phyloP scores from a whole-genome alignment of 2,329 filamentous ascomycete species.

The Apiospora malaysiana region DNA sequence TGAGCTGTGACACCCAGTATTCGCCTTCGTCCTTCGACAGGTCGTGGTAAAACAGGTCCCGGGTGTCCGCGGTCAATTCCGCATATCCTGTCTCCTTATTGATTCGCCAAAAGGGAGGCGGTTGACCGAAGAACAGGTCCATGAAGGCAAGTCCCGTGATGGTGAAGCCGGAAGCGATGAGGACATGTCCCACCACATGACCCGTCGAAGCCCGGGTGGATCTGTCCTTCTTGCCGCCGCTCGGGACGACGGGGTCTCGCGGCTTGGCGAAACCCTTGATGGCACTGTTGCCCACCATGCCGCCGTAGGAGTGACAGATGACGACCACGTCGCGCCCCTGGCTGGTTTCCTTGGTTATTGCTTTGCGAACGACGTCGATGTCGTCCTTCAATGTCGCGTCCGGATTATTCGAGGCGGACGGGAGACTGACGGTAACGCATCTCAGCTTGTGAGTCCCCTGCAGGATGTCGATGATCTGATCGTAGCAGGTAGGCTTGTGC shows the following conservation, averaged over 20 bases:
- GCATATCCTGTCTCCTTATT: slow-evolving; percentile 46
- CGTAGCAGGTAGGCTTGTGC: slow-evolving; percentile 5
- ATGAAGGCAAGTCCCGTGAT: neutral
- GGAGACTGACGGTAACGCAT: slow-evolving; percentile 40
- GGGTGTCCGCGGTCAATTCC: slow-evolving; percentile 42
- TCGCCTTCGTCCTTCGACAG: slow-evolving; percentile 49
- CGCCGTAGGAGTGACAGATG: slow-evolving; percentile 15
- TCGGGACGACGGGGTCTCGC: neutral
- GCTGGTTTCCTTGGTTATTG: slow-evolving; percentile 43
- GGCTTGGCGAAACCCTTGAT: neutral
- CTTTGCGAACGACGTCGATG: slow-evolving; percentile 44
- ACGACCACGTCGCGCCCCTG: slow-evolving; percentile 15
- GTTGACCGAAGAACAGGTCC: neutral
- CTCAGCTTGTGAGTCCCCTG: neutral
- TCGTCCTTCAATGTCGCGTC: slow-evolving; percentile 48
- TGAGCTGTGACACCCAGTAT: slow-evolving; percentile 49
- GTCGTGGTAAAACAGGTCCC: slow-evolving; percentile 57
- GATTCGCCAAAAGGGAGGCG: slow-evolving; percentile 6
- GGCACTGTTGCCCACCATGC: slow-evolving; percentile 19
- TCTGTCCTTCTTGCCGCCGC: too few relatives aligned
- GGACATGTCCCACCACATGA: neutral
- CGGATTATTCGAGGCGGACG: slow-evolving; percentile 43
- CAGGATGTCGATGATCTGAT: neutral
- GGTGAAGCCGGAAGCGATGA: slow-evolving; percentile 17
- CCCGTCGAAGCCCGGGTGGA: neutral